phyloP scores from a whole-genome alignment of 768 basidiomycete genomes.

The Pleurotus citrinopileatus region DNA sequence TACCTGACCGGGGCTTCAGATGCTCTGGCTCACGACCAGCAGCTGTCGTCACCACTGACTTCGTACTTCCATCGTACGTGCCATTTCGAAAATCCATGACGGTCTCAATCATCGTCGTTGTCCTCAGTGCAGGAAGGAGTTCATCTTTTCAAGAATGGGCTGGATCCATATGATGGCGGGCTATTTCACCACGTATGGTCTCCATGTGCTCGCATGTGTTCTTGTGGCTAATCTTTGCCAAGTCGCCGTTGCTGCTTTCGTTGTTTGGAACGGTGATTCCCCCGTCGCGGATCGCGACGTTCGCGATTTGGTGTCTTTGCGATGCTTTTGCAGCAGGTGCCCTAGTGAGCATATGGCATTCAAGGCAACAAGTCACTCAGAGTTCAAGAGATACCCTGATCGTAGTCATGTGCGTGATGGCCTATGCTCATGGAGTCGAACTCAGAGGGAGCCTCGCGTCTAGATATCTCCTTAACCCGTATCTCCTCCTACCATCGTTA shows the following conservation, averaged over 20 bases:
- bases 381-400: conserved; percentile 59
- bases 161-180: conserved; percentile 87
- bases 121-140: conserved; percentile 84
- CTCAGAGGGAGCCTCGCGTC: too few species aligned
- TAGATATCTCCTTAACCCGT: conserved; percentile 91
- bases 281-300: conserved; percentile 40
- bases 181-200: conserved; percentile 77
- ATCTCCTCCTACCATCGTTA: conserved; percentile 74
- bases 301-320: conserved; percentile 65
- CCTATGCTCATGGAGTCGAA: neutral
- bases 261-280: conserved; percentile 74
- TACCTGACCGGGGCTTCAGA: conserved; percentile 47
- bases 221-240: conserved; percentile 6
- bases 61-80: conserved; percentile 73
- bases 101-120: conserved; percentile 16
- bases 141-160: conserved; percentile 71
- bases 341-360: conserved; percentile 64
- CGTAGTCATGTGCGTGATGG: conserved; percentile 57
- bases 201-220: neutral
- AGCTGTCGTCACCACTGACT: conserved; percentile 79
- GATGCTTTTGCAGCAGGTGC: conserved; percentile 72
- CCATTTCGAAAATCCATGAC: neutral
- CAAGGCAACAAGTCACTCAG: conserved; percentile 48
- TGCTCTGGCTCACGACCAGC: conserved; percentile 63
- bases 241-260: conserved; percentile 83